A percentile compares a stretch with the other conserved stretches of the same genome.
Conservation (phyloP, 1,284 basidiomycete genomes). For the Cryptococcus amylolentus region DNA sequence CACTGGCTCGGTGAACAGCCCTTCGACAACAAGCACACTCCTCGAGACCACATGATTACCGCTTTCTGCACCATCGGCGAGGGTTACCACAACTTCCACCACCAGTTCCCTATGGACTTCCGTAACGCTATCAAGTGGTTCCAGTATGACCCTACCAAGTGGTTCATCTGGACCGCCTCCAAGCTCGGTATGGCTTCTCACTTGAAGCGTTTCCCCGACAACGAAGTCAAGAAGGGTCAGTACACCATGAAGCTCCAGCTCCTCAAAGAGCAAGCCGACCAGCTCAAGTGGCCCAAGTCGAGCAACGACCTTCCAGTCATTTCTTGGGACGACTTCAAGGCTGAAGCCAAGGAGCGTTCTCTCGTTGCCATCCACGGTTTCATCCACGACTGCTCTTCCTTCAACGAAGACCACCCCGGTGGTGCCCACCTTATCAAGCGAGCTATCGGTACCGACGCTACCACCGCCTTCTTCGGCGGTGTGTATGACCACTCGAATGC, state of each 20-base stretch:
- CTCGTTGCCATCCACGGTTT: slow-evolving; percentile 81
- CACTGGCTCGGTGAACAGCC: slow-evolving; percentile 90
- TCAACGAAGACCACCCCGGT: slow-evolving; percentile 87
- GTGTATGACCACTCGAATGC: slow-evolving; percentile 92
- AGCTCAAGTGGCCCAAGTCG: slow-evolving; percentile 69
- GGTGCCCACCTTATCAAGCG: slow-evolving; percentile 62
- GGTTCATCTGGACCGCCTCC: slow-evolving; percentile 74
- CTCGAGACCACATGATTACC: slow-evolving; percentile 79
- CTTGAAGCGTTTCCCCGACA: slow-evolving; percentile 88
- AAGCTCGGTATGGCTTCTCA: slow-evolving; percentile 74
- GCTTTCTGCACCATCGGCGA: slow-evolving; percentile 85
- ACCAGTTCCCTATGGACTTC: slow-evolving; percentile 90
- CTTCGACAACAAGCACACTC: slow-evolving; percentile 95
- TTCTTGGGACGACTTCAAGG: slow-evolving; percentile 73
- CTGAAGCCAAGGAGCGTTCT: slow-evolving; percentile 69
- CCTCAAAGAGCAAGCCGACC: slow-evolving; percentile 66
- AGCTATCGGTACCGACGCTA: slow-evolving; percentile 76
- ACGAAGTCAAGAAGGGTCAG: slow-evolving; percentile 87
- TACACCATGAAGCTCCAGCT: slow-evolving; percentile 89
- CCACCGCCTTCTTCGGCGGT: slow-evolving; percentile 89
- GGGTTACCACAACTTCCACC: slow-evolving; percentile 96
- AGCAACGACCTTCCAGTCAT: slow-evolving; percentile 71
- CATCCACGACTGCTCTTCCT: slow-evolving; percentile 83
- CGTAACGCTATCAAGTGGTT: slow-evolving; percentile 90
- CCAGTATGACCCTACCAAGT: slow-evolving; percentile 73